Conservation (phyloP, 2,329 filamentous ascomycete species). For the Fusarium multiceps region DNA sequence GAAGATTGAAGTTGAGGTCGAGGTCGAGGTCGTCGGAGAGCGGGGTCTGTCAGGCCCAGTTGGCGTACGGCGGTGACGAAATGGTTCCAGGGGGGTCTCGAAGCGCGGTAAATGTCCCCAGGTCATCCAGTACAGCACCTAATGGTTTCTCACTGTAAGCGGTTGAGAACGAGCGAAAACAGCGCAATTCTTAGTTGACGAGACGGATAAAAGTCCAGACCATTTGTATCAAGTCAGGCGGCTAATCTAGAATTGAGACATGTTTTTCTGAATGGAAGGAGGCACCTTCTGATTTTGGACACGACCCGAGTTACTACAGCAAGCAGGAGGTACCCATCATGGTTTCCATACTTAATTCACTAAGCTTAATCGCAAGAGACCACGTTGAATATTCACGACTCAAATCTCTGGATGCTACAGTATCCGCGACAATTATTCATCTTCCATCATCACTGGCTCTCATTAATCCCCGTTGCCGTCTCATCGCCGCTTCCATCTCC, state of each 20-base stretch:
- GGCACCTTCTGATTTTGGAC: slow-evolving; percentile 27
- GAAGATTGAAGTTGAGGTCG: slow-evolving; percentile 20
- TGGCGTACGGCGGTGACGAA: slow-evolving; percentile 46
- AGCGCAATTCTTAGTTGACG: slow-evolving; percentile 9
- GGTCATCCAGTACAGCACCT: not conserved
- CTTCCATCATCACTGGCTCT: slow-evolving; percentile 18
- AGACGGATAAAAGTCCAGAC: slow-evolving; percentile 6
- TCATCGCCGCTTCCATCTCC: slow-evolving; percentile 28
- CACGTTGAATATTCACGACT: slow-evolving; percentile 3
- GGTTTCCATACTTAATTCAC: not conserved
- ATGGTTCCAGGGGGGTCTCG: slow-evolving; percentile 31
- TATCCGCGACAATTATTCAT: slow-evolving; percentile 2
- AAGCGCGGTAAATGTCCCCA: slow-evolving; percentile 30
- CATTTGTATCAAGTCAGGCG: not conserved
- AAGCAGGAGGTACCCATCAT: not conserved
- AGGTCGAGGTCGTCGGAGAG: slow-evolving; percentile 33
- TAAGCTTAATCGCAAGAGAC: slow-evolving; percentile 1
- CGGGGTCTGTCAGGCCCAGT: slow-evolving; percentile 42
- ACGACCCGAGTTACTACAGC: not conserved
- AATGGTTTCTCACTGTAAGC: slow-evolving; percentile 5
- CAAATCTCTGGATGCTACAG: not conserved
- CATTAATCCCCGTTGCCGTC: slow-evolving; percentile 8
- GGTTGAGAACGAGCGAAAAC: slow-evolving; percentile 23
- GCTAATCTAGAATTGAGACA: slow-evolving; percentile 1
- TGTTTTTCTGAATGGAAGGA: not conserved